phyloP scores from a whole-genome alignment of 352 stramenopile species.

The Phytophthora citricola region DNA sequence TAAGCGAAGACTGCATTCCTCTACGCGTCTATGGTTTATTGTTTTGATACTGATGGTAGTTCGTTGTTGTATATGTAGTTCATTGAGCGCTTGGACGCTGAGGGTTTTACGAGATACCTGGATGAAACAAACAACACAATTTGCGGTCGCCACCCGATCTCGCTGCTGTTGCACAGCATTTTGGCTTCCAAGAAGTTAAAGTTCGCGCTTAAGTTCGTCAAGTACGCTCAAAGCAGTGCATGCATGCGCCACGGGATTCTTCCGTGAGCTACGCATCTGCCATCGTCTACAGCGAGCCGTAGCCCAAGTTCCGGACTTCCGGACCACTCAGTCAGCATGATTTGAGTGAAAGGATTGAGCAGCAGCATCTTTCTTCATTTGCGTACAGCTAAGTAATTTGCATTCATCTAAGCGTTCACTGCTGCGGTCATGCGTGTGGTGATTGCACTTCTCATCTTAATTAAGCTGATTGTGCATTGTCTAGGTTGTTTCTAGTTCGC shows the following conservation, averaged over 20 bases:
- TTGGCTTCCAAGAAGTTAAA: slow-evolving; percentile 58
- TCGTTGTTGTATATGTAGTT: slow-evolving; percentile 43
- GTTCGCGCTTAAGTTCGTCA: slow-evolving; percentile 91
- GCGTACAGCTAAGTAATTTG: slow-evolving; percentile 19
- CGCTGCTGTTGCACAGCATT: slow-evolving; percentile 73
- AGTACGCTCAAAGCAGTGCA: slow-evolving; percentile 93
- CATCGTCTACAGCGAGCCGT: slow-evolving; percentile 77
- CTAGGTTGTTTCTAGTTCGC: too few relatives aligned
- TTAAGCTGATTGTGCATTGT: too few relatives aligned
- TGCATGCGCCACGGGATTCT: slow-evolving; percentile 89
- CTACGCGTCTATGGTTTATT: neutral
- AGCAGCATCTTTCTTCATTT: slow-evolving; percentile 7
- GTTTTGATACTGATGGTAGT: slow-evolving; percentile 1
- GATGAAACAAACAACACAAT: slow-evolving; percentile 97
- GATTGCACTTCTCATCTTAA: too few relatives aligned
- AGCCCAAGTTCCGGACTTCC: neutral
- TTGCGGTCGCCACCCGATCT: slow-evolving; percentile 96
- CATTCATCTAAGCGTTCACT: slow-evolving; percentile 14
- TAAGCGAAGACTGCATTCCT: slow-evolving; percentile 22
- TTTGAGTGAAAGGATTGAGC: slow-evolving; percentile 4
- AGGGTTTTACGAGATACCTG: slow-evolving; percentile 95
- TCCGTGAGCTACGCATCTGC: slow-evolving; percentile 96
- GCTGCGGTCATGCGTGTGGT: too few relatives aligned
- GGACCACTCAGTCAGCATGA: neutral
- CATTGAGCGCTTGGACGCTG: slow-evolving; percentile 92